phyloP scores from a whole-genome alignment of 306 rosid genomes.

The Cicer cuneatum region DNA sequence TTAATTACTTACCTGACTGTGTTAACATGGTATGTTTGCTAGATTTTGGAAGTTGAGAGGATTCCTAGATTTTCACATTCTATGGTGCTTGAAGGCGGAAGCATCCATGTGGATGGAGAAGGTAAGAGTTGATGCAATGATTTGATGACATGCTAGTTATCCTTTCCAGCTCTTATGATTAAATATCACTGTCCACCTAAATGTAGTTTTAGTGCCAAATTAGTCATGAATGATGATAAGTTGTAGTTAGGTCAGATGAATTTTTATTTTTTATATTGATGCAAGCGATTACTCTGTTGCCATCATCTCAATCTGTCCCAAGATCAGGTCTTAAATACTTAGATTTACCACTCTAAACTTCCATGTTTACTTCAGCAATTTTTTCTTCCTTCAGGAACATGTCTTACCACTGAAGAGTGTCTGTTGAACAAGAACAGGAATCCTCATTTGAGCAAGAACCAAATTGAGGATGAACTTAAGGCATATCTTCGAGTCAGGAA shows the following conservation, averaged over 20 bases:
- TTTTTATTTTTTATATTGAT: conserved; percentile 28
- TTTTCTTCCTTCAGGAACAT: conserved; percentile 70
- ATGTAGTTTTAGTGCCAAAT: conserved; percentile 26
- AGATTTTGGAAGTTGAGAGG: conserved; percentile 79
- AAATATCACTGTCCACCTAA: conserved; percentile 4
- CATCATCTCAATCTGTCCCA: conserved; percentile 10
- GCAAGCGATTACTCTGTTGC: conserved; percentile 8
- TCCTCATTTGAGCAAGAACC: conserved; percentile 71
- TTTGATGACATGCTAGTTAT: conserved; percentile 19
- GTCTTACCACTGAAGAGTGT: conserved; percentile 97
- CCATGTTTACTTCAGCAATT: conserved; percentile 1
- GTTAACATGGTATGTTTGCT: conserved; percentile 38
- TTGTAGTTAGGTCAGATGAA: conserved; percentile 5
- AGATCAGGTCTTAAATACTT: conserved; percentile 17
- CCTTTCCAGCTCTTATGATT: background rate
- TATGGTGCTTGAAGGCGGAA: conserved; percentile 93
- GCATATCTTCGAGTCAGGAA: conserved; percentile 82
- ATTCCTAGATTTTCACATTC: conserved; percentile 73
- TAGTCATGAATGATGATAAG: conserved; percentile 14
- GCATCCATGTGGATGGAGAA: conserved; percentile 99
- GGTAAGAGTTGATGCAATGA: conserved; percentile 54
- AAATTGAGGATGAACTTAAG: conserved; percentile 82
- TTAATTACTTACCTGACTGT: conserved; percentile 28
- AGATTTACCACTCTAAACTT: conserved; percentile 1
- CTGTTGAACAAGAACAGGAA: conserved; percentile 91